Conservation (phyloP, 2,329 filamentous ascomycete genomes). For the Aureobasidium pullulans region DNA sequence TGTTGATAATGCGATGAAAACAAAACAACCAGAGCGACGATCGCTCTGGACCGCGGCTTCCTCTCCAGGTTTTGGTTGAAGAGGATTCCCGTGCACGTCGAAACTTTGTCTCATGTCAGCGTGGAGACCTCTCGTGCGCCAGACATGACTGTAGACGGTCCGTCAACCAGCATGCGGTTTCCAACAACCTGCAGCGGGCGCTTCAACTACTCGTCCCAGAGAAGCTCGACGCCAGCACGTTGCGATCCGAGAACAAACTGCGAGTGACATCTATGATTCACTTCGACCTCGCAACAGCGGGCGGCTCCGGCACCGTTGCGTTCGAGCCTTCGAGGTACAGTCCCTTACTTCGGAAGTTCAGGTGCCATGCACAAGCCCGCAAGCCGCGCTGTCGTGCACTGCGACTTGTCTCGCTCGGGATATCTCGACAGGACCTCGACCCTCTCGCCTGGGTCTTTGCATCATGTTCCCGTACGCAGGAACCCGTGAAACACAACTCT, state of each 20-base stretch:
- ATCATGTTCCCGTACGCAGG: neutral
- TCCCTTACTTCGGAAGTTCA: neutral
- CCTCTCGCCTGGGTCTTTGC: neutral
- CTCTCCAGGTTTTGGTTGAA: neutral
- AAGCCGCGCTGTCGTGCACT: neutral
- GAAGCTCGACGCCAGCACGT: neutral
- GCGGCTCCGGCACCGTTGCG: neutral
- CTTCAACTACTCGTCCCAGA: no score
- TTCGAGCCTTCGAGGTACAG: neutral
- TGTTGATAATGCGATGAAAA: neutral
- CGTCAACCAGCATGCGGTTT: neutral
- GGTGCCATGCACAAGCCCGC: neutral
- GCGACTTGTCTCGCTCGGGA: neutral
- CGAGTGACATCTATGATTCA: neutral
- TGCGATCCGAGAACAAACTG: neutral
- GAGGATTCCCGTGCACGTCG: neutral
- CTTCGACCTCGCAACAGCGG: neutral
- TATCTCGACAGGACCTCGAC: neutral
- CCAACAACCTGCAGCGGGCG: neutral
- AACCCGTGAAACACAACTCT: conserved; percentile 1
- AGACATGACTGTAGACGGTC: no score
- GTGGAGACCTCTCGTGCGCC: neutral
- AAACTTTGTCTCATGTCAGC: neutral
- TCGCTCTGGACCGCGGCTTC: neutral
- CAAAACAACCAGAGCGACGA: neutral